Conservation (phyloP, 495 filamentous ascomycete species). For the Penicillium coprophilum region DNA sequence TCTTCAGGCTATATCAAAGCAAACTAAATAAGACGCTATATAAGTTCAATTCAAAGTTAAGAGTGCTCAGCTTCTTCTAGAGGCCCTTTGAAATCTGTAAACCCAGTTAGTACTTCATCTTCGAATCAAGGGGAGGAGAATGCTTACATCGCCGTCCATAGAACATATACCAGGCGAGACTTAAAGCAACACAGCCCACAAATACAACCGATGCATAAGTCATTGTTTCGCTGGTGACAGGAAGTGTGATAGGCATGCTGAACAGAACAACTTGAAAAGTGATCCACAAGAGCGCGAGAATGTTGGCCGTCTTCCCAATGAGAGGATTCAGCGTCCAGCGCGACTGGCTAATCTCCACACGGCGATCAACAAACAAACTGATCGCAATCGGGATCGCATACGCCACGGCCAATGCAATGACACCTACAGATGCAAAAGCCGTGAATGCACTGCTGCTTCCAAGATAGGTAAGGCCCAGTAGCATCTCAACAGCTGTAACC, state of each 20-base stretch:
- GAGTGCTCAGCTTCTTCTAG: not conserved
- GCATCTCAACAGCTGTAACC: constrained; percentile 48
- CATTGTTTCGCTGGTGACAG: constrained; percentile 41
- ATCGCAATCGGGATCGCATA: constrained; percentile 54
- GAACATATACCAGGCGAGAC: constrained; percentile 59
- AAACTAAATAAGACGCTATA: not conserved
- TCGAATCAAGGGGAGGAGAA: too few species aligned
- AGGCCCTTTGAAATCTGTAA: not conserved
- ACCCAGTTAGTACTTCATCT: not conserved
- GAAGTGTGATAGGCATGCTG: constrained; percentile 39
- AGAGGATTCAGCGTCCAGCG: constrained; percentile 55
- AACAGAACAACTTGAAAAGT: constrained; percentile 27
- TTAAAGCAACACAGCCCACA: constrained; percentile 51
- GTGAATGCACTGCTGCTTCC: constrained; percentile 55
- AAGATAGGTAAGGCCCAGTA: constrained; percentile 58
- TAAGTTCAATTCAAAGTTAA: not conserved
- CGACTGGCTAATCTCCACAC: constrained; percentile 41
- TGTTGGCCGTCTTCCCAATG: constrained; percentile 47
- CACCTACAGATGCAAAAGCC: constrained; percentile 57
- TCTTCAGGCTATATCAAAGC: not conserved
- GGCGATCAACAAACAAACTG: constrained; percentile 46
- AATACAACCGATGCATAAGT: constrained; percentile 62
- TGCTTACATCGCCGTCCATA: constrained; percentile 42
- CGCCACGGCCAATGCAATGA: constrained; percentile 54
- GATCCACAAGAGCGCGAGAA: constrained; percentile 51